A percentile compares a stretch with the other conserved stretches of the same genome.
Conservation (phyloP, 768 basidiomycete species). For the Candolleomyces eurysporus region DNA sequence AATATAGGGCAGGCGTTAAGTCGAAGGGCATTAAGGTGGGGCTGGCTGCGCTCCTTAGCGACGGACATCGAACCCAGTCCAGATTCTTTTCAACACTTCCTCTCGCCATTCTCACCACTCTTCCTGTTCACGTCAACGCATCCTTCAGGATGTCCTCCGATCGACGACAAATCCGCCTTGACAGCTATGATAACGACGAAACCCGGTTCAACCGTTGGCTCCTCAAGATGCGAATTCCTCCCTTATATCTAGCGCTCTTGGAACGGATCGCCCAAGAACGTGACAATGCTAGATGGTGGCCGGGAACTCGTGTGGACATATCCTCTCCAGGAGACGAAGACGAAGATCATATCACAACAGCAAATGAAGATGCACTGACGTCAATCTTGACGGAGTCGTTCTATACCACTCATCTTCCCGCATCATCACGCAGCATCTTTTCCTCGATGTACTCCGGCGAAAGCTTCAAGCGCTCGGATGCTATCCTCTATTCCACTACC, state of each 20-base stretch:
- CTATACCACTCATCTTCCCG: neutral
- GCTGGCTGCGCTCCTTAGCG: constrained; percentile 26
- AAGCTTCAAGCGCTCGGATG: neutral
- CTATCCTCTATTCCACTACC: neutral
- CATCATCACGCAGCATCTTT: neutral
- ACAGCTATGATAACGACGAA: constrained; percentile 30
- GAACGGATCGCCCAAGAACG: constrained; percentile 20
- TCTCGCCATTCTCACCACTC: constrained; percentile 33
- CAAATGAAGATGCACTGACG: neutral
- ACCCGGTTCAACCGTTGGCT: constrained; percentile 44
- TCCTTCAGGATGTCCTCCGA: constrained; percentile 48
- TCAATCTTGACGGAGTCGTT: neutral
- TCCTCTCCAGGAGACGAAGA: neutral
- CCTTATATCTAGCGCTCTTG: constrained; percentile 38
- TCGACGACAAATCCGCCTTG: constrained; percentile 42
- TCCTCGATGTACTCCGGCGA: neutral
- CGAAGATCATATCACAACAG: constrained; percentile 4
- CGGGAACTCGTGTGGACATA: constrained; percentile 14
- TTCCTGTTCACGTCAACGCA: constrained; percentile 47
- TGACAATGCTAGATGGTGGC: constrained; percentile 35
- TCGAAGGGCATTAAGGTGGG: constrained; percentile 17
- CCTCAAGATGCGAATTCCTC: constrained; percentile 31
- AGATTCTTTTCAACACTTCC: constrained; percentile 45
- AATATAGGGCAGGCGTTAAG: neutral
- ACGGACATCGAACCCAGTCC: neutral